Conservation (phyloP, 2,329 filamentous ascomycete species). For the Hypoxylon sp. region DNA sequence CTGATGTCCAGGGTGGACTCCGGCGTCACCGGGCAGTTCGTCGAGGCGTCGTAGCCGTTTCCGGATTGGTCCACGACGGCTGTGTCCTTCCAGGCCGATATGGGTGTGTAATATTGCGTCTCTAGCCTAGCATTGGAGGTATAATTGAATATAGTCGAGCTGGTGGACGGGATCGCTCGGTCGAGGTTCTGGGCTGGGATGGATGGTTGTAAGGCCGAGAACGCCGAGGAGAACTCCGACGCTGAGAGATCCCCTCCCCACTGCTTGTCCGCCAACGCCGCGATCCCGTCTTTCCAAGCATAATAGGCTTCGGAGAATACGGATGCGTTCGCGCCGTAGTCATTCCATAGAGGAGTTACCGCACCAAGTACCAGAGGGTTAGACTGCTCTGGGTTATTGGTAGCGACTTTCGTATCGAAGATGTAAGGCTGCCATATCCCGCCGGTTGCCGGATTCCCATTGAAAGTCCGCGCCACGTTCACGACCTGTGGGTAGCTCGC, state of each 20-base stretch:
- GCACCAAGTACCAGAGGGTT: slow-evolving; percentile 63
- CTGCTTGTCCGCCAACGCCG: slow-evolving; percentile 67
- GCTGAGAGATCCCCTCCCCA: slow-evolving; percentile 66
- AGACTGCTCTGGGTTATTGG: slow-evolving; percentile 61
- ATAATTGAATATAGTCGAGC: slow-evolving; percentile 57
- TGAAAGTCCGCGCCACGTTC: slow-evolving; percentile 63
- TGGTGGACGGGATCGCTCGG: slow-evolving; percentile 56
- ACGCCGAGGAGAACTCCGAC: slow-evolving; percentile 57
- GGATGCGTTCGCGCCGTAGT: slow-evolving; percentile 67
- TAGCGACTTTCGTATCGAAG: slow-evolving; percentile 65
- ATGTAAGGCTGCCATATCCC: slow-evolving; percentile 65
- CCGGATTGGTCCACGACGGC: slow-evolving; percentile 56
- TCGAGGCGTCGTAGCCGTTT: slow-evolving; percentile 59
- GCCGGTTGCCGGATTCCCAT: slow-evolving; percentile 58
- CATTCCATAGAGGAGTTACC: slow-evolving; percentile 68
- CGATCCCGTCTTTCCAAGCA: slow-evolving; percentile 65
- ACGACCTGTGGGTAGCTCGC: slow-evolving; percentile 63
- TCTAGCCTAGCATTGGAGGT: slow-evolving; percentile 25
- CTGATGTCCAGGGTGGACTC: slow-evolving; percentile 54
- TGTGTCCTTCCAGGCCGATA: slow-evolving; percentile 28
- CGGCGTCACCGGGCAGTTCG: slow-evolving; percentile 55
- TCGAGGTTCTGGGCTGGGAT: slow-evolving; percentile 67
- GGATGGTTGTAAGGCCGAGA: slow-evolving; percentile 58
- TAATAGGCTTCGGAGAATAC: slow-evolving; percentile 68
- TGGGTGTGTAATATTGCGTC: background rate